Evolutionary conservation across 2,329 filamentous ascomycete genomes (phyloP).

Genomic region (Microdochium trichocladiopsis): DNA sequence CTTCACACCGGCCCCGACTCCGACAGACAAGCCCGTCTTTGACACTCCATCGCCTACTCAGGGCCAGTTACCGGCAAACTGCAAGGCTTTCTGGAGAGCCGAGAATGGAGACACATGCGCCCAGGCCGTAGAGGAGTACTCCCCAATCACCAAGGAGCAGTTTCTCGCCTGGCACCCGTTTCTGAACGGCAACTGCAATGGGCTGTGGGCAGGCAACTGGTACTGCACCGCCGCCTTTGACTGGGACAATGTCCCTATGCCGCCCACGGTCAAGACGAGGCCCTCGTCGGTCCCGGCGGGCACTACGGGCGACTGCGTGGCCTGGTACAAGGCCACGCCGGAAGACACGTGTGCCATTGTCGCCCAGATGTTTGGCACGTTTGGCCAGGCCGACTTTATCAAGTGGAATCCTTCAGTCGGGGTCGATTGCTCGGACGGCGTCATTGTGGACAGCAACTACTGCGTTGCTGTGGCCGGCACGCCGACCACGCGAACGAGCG

Average conservation of each 20-base stretch:
- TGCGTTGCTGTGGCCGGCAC: slow-evolving; percentile 9
- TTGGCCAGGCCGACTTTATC: slow-evolving; percentile 2
- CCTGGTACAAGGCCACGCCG: slow-evolving; percentile 9
- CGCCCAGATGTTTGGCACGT: slow-evolving; percentile 7
- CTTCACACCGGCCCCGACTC: neutral
- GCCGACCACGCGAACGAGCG: slow-evolving; percentile 8
- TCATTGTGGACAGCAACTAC: slow-evolving; percentile 2
- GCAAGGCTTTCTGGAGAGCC: slow-evolving; percentile 4
- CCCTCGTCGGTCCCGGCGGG: slow-evolving; percentile 4
- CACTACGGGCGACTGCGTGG: slow-evolving; percentile 4
- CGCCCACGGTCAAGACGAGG: slow-evolving; percentile 6
- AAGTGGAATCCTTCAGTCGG: slow-evolving; percentile 1
- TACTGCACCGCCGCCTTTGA: slow-evolving; percentile 12
- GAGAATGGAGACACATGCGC: slow-evolving; percentile 6
- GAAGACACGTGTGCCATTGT: slow-evolving; percentile 9
- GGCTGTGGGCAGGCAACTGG: slow-evolving; percentile 11
- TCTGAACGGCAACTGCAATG: slow-evolving; percentile 13
- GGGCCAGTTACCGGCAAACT: slow-evolving; percentile 2
- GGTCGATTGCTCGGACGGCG: neutral
- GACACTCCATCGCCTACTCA: slow-evolving; percentile 2
- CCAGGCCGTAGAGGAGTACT: slow-evolving; percentile 4
- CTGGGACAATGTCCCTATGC: slow-evolving; percentile 5
- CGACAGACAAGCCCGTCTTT: neutral
- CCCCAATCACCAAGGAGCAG: slow-evolving; percentile 11
- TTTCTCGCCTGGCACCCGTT: slow-evolving; percentile 19